Evolutionary conservation across 2,329 filamentous ascomycete genomes (phyloP), one percentile per base, ranked within the genome.

Genomic region (Aspergillus sp.): DNA sequence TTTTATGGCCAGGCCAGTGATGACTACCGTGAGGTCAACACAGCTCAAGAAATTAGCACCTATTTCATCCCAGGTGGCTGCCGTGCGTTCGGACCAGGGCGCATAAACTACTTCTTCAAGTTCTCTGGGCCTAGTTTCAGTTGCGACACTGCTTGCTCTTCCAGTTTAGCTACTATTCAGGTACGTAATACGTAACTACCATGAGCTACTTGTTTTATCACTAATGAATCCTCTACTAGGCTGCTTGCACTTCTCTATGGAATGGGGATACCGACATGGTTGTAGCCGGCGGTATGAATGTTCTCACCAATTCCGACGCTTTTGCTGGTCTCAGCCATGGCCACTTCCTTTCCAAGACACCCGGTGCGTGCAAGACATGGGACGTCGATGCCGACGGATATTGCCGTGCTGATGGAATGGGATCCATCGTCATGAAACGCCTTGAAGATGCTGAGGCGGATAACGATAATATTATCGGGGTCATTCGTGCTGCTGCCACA

Each of bases 191-290:
- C 27, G 12, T 9, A 9, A 8, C 11, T 9, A 41, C 15, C 8
- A 17, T 31, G 21, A 27, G 2, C 17, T 39, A 15, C 11, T 8
- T 31, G 27, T 11, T 31, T 24, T 17, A 43, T 43, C 11, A 48
- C 52, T 33, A 15, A 40, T 6, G 1, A 5, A n/a, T n/a, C 14
- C 12, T 3, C 24, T 21, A 9, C 3, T 46, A 57, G 55, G 55
- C 48, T 12, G 84, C 85, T 14, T 93, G 90, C 75, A 87, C 85
- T 4, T 84, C 90, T 0, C 78, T 92, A 6, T 88, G 87, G 83
- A 83, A 84, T 7, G 85, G 86, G 47, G 90, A 95, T 63, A 89
- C 86, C 59, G 90, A 95, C 69, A 93, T 88, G 6, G 90, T 89
- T 1, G 85, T 92, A 35, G 88, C 90, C 2, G 90, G 91, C 57